Conservation (phyloP, 768 basidiomycete genomes). For the Phylloporus rhodoxanthus region DNA sequence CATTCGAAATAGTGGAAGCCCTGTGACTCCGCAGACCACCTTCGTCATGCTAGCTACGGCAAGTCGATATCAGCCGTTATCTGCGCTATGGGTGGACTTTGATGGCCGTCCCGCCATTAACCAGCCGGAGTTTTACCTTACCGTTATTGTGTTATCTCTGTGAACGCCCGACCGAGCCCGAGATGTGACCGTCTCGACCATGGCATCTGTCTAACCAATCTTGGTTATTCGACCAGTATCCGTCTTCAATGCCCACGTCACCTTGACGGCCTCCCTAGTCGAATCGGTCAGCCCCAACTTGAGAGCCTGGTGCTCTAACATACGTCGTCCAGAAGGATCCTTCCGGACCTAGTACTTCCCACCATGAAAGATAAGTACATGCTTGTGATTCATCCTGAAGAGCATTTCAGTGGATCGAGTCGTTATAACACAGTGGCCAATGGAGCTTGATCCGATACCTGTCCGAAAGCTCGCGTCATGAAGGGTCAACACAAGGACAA, state of each 20-base stretch:
- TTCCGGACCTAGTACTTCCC: not conserved
- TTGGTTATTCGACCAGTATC: not conserved
- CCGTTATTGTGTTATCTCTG: not conserved
- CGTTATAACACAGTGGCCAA: too few species aligned
- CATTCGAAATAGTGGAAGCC: not conserved
- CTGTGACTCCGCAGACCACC: not conserved
- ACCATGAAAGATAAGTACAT: too few species aligned
- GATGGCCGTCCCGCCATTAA: not conserved
- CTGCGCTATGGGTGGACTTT: not conserved
- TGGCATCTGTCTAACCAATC: not conserved
- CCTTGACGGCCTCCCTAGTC: not conserved
- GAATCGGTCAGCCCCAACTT: not conserved
- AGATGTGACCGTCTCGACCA: not conserved
- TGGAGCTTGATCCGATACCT: not conserved
- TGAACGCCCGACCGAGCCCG: not conserved
- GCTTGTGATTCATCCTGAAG: not conserved
- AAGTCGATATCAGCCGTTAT: not conserved
- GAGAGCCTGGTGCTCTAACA: not conserved
- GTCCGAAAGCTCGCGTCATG: not conserved
- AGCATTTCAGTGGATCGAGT: not conserved
- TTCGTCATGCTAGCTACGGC: not conserved
- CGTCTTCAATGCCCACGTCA: not conserved
- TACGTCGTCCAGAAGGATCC: not conserved
- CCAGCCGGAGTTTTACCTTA: not conserved
- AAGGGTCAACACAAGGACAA: not conserved